Evolutionary conservation across 306 rosid species (phyloP).

Genomic region (cucumber (Cucumis sativus)): Cucumber_9930_V3 NC_026655.2:25046001-25046500

Average conservation of each 20-base stretch:
- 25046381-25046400: constrained; percentile 45
- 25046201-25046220: background rate
- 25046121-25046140: constrained; percentile 1
- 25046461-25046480: constrained; percentile 87
- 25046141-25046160: background rate
- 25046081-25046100: constrained; percentile 89
- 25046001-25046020: constrained; percentile 12
- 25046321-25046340: constrained; percentile 82
- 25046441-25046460: constrained; percentile 89
- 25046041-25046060: constrained; percentile 66
- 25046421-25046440: constrained; percentile 83
- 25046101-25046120: constrained; percentile 89
- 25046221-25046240: background rate
- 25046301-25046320: constrained; percentile 96
- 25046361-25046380: constrained; percentile 74
- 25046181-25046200: background rate
- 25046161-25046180: background rate
- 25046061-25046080: constrained; percentile 80
- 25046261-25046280: constrained; percentile 5
- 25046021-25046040: constrained; percentile 75
- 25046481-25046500: constrained; percentile 36
- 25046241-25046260: background rate
- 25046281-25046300: constrained; percentile 54
- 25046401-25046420: constrained; percentile 63
- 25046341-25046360: constrained; percentile 82